Percentiles rank a stretch among this genome's conserved stretches.
These are phyloP conservation scores for Dalbergia oliveri DNA, from an alignment of 306 rosid genomes.

Conservation along the genomic window DNA sequence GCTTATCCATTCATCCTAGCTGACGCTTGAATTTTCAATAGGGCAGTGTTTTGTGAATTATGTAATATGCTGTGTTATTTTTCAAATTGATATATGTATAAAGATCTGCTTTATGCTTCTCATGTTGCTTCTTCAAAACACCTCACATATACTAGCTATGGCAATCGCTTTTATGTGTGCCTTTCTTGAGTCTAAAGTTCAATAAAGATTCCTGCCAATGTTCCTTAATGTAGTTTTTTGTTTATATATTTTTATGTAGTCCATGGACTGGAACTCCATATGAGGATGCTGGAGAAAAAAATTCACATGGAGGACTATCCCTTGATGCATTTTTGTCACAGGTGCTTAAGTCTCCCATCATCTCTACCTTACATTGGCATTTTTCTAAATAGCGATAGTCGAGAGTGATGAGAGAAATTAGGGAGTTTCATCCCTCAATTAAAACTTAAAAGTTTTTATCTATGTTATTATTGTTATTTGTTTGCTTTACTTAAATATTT, in stretches of 20 bases:
- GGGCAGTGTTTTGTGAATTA: background rate
- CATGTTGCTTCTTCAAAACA: slow-evolving; percentile 12
- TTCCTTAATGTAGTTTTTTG: background rate
- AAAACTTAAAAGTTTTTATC: no score
- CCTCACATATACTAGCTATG: background rate
- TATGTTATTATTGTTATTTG: no score
- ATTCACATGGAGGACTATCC: slow-evolving; percentile 83
- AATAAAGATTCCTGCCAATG: slow-evolving; percentile 8
- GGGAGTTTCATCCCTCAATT: background rate
- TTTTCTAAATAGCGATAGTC: slow-evolving; percentile 1
- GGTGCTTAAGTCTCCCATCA: slow-evolving; percentile 38
- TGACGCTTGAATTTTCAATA: no score
- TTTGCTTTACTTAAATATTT: background rate
- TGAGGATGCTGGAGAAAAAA: slow-evolving; percentile 78
- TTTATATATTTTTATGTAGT: slow-evolving; percentile 55
- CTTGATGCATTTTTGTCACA: slow-evolving; percentile 86
- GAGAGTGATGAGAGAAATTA: background rate
- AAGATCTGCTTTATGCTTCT: background rate
- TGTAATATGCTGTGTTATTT: no score
- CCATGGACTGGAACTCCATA: slow-evolving; percentile 81
- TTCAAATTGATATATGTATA: no score
- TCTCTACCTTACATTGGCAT: slow-evolving; percentile 10
- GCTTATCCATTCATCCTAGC: no score
- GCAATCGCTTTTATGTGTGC: slow-evolving; percentile 1
- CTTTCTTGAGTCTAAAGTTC: slow-evolving; percentile 33